Base-by-base conservation (phyloP, 2,329 filamentous ascomycete genomes). In the Beauveria brongniartii region DNA sequence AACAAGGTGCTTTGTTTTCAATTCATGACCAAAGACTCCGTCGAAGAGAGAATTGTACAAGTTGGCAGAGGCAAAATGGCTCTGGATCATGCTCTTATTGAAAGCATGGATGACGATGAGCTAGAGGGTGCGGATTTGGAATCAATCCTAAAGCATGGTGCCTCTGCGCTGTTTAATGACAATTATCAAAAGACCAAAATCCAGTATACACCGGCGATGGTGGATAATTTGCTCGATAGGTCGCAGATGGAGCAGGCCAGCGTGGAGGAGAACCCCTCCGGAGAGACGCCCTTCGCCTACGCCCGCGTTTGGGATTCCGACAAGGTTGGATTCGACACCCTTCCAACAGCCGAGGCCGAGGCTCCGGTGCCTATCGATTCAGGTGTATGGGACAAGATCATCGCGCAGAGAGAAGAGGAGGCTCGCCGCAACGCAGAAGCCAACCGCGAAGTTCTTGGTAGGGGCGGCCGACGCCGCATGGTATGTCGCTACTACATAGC, bases 1-100 rank as follows among this genome's bases (percentile, higher is more conserved):
- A 92, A 94, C 66, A 97, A 95, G 68, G 94, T 99, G 0, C 81
- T 99, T 1, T 96, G 95, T 65, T 96, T 97, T 69, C 93, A 97
- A 71, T 77, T 99, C 0, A 91, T 96, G 79, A 97, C 92, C 1
- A 89, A 92, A 62, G 84, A 88, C 46, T 93, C 88, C 30, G 91
- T 89, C 0, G 94, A 99, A 71, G 94, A 99, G 74, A 92, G 93
- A 70, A 97, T 99, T 59, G 89, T 97, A 79, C 91, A 97, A 71
- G 91, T 96, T 67, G 94, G 94, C 6, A 89, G 91, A 67, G 95
- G 91, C 74, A 99, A 99, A 76, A 91, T 99, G 85, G 91, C 91
- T 0, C 82, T 99, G 0, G 94, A 99, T 68, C 92, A 97, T 72
- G 90, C 94, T 1, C 82, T 99, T 22, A 97, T 99, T 63, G 92